phyloP scores from a whole-genome alignment of 2,329 filamentous ascomycete species.

The Raffaelea arxii region DNA sequence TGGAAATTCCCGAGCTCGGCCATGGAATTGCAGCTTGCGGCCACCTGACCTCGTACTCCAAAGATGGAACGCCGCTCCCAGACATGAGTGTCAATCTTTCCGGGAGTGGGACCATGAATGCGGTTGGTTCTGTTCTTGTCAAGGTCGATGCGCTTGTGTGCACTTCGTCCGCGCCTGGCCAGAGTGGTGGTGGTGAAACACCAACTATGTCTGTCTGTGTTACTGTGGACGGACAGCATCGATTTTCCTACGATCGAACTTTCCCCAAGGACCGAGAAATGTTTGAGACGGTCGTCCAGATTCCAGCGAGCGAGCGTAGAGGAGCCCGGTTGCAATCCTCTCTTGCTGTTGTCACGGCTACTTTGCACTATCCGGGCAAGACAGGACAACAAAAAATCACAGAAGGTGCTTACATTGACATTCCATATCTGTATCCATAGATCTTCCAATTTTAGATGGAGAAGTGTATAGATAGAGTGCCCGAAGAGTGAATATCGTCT shows the following conservation, averaged over 20 bases:
- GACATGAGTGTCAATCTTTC: not conserved
- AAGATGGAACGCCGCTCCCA: not conserved
- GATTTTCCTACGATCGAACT: not conserved
- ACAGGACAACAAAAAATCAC: not conserved
- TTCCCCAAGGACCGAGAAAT: not conserved
- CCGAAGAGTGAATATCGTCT: too few relatives aligned
- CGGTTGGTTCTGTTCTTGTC: not conserved
- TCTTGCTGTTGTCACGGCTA: not conserved
- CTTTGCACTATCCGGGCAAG: not conserved
- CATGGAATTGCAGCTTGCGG: too few relatives aligned
- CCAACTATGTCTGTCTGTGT: not conserved
- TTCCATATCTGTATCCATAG: not conserved
- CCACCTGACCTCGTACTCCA: too few relatives aligned
- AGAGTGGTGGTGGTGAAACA: too few relatives aligned
- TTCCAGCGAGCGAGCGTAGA: not conserved
- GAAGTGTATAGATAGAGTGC: too few relatives aligned
- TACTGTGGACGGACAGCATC: not conserved
- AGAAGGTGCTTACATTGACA: not conserved
- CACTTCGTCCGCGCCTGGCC: not conserved
- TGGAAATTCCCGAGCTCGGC: not conserved
- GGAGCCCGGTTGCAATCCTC: not conserved
- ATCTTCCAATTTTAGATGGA: too few relatives aligned
- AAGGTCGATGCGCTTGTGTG: not conserved
- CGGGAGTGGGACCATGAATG: not conserved
- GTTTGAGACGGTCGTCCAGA: not conserved